Conservation (phyloP, 2,329 filamentous ascomycete genomes). For the Penicillium occitanis region DNA sequence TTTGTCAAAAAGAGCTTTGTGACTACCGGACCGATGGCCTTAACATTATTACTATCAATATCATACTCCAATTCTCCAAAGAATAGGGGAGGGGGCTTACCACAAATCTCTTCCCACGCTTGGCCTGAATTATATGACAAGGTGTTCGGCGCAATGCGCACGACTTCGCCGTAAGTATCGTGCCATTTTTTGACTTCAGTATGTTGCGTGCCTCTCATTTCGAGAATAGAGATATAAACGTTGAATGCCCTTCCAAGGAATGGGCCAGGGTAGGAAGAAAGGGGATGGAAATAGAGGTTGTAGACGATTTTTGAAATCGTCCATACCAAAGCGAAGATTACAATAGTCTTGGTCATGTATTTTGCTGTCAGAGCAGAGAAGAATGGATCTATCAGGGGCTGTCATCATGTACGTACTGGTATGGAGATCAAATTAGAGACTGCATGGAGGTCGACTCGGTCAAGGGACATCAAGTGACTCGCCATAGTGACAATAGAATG, state of each 20-base stretch:
- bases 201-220: constrained; percentile 27
- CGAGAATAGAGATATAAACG: neutral
- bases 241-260: constrained; percentile 5
- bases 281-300: constrained; percentile 18
- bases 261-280: constrained; percentile 16
- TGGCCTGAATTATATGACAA: constrained; percentile 43
- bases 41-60: constrained; percentile 12
- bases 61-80: constrained; percentile 1
- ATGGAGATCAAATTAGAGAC: neutral
- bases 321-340: neutral
- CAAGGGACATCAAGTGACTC: neutral
- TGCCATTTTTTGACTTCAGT: constrained; percentile 31
- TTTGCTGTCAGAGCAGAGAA: neutral
- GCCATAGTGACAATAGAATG: neutral
- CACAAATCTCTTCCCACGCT: constrained; percentile 47
- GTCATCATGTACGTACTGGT: neutral
- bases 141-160: constrained; percentile 44
- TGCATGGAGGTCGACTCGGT: neutral
- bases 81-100: constrained; percentile 17
- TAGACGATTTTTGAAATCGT: neutral
- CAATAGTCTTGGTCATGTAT: neutral
- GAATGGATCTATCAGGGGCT: neutral
- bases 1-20: constrained; percentile 23
- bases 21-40: constrained; percentile 14
- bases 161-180: constrained; percentile 35